Evolutionary conservation across 805 yeast species (phyloP).

Genomic region (Myxozyma sirexii): DNA sequence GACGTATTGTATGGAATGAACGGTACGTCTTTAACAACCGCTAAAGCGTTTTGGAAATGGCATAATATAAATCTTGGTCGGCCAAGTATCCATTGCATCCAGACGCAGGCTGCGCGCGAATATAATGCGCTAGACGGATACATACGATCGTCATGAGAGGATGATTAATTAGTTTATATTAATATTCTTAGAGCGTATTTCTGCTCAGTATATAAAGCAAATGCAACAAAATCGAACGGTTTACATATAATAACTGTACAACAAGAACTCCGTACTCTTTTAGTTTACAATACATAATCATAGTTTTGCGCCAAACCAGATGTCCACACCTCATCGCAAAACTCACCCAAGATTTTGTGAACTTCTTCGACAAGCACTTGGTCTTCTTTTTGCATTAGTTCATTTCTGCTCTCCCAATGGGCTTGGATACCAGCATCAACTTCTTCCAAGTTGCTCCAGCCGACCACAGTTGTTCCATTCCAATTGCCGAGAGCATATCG

Average conservation of each 20-base stretch:
- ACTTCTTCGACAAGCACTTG: constrained; percentile 49
- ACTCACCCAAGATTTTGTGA: constrained; percentile 51
- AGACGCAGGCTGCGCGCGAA: no score
- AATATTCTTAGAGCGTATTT: no score
- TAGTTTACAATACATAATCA: neutral
- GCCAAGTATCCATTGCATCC: no score
- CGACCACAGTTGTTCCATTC: constrained; percentile 75
- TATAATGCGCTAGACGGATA: no score
- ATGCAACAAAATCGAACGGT: no score
- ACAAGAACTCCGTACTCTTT: no score
- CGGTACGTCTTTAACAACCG: no score
- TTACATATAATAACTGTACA: no score
- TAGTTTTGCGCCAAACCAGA: constrained; percentile 47
- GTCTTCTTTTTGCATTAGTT: constrained; percentile 49
- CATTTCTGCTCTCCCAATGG: constrained; percentile 53
- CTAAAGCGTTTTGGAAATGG: no score
- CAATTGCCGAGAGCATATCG: constrained; percentile 71
- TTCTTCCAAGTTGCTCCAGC: constrained; percentile 68
- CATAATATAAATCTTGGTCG: no score
- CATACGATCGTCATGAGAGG: neutral
- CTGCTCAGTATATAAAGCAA: neutral
- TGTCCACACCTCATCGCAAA: constrained; percentile 68
- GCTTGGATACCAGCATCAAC: constrained; percentile 62
- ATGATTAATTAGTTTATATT: neutral
- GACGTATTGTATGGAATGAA: no score